These are phyloP conservation scores for Debaryomycetaceae sp. DNA, from an alignment of 1,139 yeast species.

Conservation along the genomic window DNA sequence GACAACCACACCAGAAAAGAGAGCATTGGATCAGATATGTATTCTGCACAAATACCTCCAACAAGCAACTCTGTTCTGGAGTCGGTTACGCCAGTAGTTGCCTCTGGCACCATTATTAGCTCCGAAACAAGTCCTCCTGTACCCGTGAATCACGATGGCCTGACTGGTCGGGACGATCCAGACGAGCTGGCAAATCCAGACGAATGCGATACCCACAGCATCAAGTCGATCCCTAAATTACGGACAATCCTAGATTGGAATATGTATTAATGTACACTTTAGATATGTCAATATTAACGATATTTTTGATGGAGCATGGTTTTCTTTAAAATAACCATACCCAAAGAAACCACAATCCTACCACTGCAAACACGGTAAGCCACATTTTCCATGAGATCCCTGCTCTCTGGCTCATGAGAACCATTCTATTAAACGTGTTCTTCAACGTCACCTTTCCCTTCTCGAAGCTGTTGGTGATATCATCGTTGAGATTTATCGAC, in stretches of 20 bases:
- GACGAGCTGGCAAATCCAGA: background rate
- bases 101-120: background rate
- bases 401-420: constrained; percentile 76
- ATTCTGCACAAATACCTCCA: background rate
- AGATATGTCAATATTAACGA: background rate
- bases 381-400: constrained; percentile 81
- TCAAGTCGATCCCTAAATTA: constrained; percentile 1
- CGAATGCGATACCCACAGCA: background rate
- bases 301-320: background rate
- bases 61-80: background rate
- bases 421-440: constrained; percentile 69
- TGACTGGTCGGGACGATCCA: background rate
- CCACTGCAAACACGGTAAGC: constrained; percentile 62
- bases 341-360: constrained; percentile 69
- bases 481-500: constrained; percentile 59
- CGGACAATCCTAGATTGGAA: background rate
- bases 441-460: constrained; percentile 49
- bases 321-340: constrained; percentile 62
- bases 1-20: background rate
- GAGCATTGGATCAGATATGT: background rate
- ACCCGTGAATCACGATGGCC: too few relatives aligned
- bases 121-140: too few relatives aligned
- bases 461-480: constrained; percentile 47
- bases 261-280: background rate
- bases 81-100: background rate